Evolutionary conservation across 2,329 filamentous ascomycete species (phyloP).

Genomic region (Berkeleyomyces basicola): DNA sequence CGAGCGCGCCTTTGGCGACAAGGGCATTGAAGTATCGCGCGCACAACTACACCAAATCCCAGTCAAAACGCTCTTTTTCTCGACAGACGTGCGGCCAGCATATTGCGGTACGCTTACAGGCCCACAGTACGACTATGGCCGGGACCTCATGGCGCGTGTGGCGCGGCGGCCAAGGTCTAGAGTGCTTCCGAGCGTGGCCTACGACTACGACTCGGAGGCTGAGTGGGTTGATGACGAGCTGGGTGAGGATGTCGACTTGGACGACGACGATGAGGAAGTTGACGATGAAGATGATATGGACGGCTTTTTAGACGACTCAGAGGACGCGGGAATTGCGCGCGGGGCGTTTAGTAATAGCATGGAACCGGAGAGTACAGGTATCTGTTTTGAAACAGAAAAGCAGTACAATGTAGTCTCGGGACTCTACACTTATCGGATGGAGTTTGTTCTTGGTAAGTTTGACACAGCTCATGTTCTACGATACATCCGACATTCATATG

Average conservation of each 20-base stretch:
- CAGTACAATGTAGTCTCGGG: constrained; percentile 31
- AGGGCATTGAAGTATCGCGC: constrained; percentile 23
- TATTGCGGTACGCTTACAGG: constrained; percentile 61
- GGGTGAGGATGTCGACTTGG: constrained; percentile 53
- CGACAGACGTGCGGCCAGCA: constrained; percentile 47
- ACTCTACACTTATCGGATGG: constrained; percentile 49
- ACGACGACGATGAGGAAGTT: constrained; percentile 50
- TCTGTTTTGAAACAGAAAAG: constrained; percentile 60
- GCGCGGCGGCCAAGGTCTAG: constrained; percentile 37
- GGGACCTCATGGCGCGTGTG: constrained; percentile 31
- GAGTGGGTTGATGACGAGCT: constrained; percentile 64
- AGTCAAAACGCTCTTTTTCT: constrained; percentile 46
- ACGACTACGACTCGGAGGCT: constrained; percentile 74
- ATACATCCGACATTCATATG: background rate
- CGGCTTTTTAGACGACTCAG: constrained; percentile 76
- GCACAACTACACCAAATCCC: constrained; percentile 36
- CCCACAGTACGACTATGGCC: constrained; percentile 29
- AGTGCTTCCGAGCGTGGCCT: constrained; percentile 45
- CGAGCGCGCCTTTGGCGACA: constrained; percentile 14
- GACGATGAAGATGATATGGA: constrained; percentile 77
- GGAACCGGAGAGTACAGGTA: constrained; percentile 59
- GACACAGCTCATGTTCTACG: background rate
- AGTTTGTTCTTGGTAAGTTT: constrained; percentile 52
- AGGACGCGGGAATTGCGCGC: constrained; percentile 42
- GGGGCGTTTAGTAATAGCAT: constrained; percentile 50